Evolutionary conservation across 2,329 filamentous ascomycete genomes (phyloP).

Genomic region (Neocatenulostroma microsporum): DNA sequence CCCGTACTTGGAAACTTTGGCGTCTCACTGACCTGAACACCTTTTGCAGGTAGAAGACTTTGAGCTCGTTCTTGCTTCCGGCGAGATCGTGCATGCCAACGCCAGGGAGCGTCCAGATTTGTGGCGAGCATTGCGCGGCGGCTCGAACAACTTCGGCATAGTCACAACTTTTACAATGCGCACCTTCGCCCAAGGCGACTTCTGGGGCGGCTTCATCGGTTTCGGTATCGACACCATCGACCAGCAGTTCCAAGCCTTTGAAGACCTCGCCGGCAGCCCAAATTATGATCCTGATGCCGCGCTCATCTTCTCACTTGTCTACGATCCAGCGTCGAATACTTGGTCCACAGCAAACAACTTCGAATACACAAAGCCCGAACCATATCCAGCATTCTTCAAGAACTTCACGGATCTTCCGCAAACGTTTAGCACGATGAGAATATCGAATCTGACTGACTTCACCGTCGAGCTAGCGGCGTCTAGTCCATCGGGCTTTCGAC

Average conservation of each 20-base stretch:
- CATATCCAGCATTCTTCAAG: constrained; percentile 12
- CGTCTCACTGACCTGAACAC: too few relatives aligned
- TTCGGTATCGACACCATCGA: constrained; percentile 33
- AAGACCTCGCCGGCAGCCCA: constrained; percentile 9
- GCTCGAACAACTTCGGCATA: constrained; percentile 39
- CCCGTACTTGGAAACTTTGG: too few relatives aligned
- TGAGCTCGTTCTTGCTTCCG: constrained; percentile 39
- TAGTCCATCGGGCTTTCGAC: constrained; percentile 10
- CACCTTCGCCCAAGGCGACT: constrained; percentile 17
- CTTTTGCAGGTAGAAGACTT: too few relatives aligned
- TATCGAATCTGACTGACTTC: constrained; percentile 18
- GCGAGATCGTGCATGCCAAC: constrained; percentile 33
- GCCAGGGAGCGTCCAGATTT: constrained; percentile 39
- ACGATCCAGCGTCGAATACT: constrained; percentile 8
- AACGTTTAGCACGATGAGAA: constrained; percentile 13
- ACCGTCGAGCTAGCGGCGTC: constrained; percentile 11
- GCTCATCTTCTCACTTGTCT: constrained; percentile 14
- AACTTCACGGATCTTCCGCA: constrained; percentile 16
- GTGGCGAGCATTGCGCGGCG: constrained; percentile 41
- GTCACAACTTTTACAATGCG: constrained; percentile 36
- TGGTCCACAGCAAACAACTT: constrained; percentile 15
- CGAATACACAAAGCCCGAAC: constrained; percentile 17
- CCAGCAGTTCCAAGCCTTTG: constrained; percentile 13
- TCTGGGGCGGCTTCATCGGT: constrained; percentile 35
- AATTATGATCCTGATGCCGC: constrained; percentile 18